Base-by-base conservation (phyloP, 345 rosid genomes). In the Garcia nutans region DNA sequence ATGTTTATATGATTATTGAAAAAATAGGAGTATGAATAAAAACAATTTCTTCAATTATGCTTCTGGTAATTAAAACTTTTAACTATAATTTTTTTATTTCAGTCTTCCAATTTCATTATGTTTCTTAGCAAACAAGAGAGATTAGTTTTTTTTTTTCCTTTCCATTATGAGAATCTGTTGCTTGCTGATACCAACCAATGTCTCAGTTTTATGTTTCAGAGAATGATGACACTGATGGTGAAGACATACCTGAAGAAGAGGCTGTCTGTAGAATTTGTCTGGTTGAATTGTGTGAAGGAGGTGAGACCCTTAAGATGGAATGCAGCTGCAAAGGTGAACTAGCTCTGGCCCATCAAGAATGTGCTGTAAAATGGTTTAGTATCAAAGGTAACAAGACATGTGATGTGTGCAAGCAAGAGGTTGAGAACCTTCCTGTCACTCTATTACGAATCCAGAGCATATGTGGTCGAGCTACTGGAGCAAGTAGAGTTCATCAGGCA, bases 321-420 rank as follows among this genome's bases (percentile, higher is more conserved):
- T 95, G 97, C 88, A 95, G 97, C 83, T 95, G 98, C 88, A 95
- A 91, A 90, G 99, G 99, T 0, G 97, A 95, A 78, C 97, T 95
- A 47, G 97, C 98, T 78, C 83, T 95, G 74, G 98, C 97, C 15
- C 99, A 93, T 82, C 87, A 85, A 84, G 97, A 91, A 56, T 95
- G 99, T 82, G 97, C 97, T 62, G 80, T 93, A 20, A 95, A 95
- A 85, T 95, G 99, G 99, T 95, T 93, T 70, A 90, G 91, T 65
- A 93, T 91, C 80, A 95, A 93, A 82, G 98, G 98, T 50, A 95
- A 89, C 88, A 93, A 90, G 82, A 93, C 86, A 0, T 95, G 99
- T 72, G 98, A 95, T 58, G 98, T 93, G 37, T 93, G 99, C 82
- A 90, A 86, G 80, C 87, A 91, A 86, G 97, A 95, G 63, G 99